A percentile compares a stretch with the other conserved stretches of the same genome.
Conservation (phyloP, 768 basidiomycete genomes). For the Mycena vitilis region DNA sequence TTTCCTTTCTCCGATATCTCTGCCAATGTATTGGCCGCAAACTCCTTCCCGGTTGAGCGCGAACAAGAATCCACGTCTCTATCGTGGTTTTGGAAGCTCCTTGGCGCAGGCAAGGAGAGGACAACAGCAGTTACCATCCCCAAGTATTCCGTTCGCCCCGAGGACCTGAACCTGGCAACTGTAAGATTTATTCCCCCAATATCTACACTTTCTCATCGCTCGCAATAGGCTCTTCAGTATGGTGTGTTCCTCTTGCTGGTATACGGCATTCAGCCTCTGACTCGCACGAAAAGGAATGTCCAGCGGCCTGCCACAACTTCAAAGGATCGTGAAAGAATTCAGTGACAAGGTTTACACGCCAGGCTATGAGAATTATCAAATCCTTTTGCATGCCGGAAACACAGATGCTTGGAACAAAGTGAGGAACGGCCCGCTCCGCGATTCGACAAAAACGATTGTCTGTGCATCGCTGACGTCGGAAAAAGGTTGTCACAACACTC, state of each 20-base stretch:
- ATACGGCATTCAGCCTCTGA: conserved; percentile 2
- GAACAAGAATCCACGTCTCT: conserved; percentile 47
- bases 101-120: conserved; percentile 54
- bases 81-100: conserved; percentile 71
- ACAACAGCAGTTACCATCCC: conserved; percentile 65
- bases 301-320: conserved; percentile 68
- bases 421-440: no score
- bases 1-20: conserved; percentile 77
- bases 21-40: conserved; percentile 61
- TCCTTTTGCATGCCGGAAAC: conserved; percentile 72
- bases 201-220: conserved; percentile 7
- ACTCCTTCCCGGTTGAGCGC: conserved; percentile 58
- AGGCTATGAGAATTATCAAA: conserved; percentile 69
- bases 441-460: no score
- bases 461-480: no score
- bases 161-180: conserved; percentile 67
- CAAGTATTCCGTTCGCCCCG: conserved; percentile 63
- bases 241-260: conserved; percentile 43
- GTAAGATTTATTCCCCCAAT: conserved; percentile 10
- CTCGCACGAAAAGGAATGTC: conserved; percentile 45
- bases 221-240: conserved; percentile 72
- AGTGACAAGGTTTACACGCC: conserved; percentile 65
- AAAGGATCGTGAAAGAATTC: conserved; percentile 68
- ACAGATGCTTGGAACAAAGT: conserved; percentile 71
- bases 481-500: conserved; percentile 63